These are phyloP conservation scores for Fusarium lateritium DNA, from an alignment of 2,329 filamentous ascomycete species.

Conservation along the genomic window DNA sequence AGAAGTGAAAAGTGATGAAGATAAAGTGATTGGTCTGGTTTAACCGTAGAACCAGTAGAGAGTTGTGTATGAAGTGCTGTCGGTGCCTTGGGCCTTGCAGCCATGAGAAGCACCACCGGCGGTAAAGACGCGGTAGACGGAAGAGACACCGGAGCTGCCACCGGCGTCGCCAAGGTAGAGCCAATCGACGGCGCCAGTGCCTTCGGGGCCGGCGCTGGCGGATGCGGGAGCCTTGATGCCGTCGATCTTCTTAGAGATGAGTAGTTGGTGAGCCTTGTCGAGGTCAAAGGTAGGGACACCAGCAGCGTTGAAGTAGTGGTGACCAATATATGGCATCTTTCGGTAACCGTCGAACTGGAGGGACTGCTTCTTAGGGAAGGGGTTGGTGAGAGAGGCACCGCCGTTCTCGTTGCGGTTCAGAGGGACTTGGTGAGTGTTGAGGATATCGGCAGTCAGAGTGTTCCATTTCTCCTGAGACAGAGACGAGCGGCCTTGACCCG, in stretches of 20 bases:
- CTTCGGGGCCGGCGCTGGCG: constrained; percentile 62
- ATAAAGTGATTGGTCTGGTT: background rate
- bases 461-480: constrained; percentile 58
- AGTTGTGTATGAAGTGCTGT: constrained; percentile 70
- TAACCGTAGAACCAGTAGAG: constrained; percentile 71
- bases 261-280: constrained; percentile 54
- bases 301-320: constrained; percentile 75
- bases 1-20: constrained; percentile 26
- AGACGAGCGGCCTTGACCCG: constrained; percentile 57
- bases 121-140: constrained; percentile 70
- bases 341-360: constrained; percentile 56
- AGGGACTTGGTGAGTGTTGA: constrained; percentile 61
- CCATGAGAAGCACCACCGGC: constrained; percentile 64
- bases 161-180: constrained; percentile 63
- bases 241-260: constrained; percentile 65
- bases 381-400: constrained; percentile 61
- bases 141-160: constrained; percentile 55
- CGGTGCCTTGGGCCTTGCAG: constrained; percentile 60
- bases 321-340: constrained; percentile 66
- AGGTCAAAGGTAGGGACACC: constrained; percentile 74
- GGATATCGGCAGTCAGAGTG: constrained; percentile 57
- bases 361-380: constrained; percentile 60
- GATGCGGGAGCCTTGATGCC: constrained; percentile 65
- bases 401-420: constrained; percentile 61
- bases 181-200: constrained; percentile 70